Base-by-base conservation (phyloP, 768 basidiomycete species). In the Mycena filopes region DNA sequence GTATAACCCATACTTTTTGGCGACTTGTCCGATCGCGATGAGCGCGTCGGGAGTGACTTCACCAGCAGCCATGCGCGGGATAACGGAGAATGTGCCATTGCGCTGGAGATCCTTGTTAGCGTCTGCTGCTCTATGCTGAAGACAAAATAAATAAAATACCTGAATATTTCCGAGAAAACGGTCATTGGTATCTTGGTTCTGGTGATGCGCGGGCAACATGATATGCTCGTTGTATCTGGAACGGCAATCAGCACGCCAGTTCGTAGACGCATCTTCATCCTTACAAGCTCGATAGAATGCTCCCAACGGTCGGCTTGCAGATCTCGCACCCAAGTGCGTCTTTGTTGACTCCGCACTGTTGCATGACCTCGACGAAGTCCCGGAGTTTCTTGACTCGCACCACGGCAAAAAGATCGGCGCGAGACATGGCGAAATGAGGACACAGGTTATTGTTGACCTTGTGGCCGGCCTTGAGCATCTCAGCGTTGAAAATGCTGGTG, bases 161-260 rank as follows among this genome's bases (percentile, higher is more conserved):
- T 92, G 90, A 33, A 92, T 90, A 69, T 92, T 92, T 10, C 88
- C 90, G 56, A 92, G 74, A 74, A 83, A 91, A 57, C 81, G 82
- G 70, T 92, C 90, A 67, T 92, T 91, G 3, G 90, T 91, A 63
- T 91, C 90, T 72, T 92, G 90, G 55, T 89, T 87, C 64, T 87
- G 82, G 65, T 89, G 89, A 68, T 91, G 90, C 15, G 76, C 80
- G 0, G 87, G 85, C 18, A 83, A 77, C 82, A 92, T 82, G 56
- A 93, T 77, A 67, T 86, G 84, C 67, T 90, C 89, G 66, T 91
- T 92, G 76, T 84, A 86, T 59, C 76, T 79, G 40, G 6, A 16
- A 9, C 50, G n/a, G n/a, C n/a, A n/a, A n/a, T n/a, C n/a, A n/a
- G n/a, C n/a, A n/a, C n/a, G n/a, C n/a, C n/a, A n/a, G n/a, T n/a